These are phyloP conservation scores for Arthrinium phaeospermum DNA, from an alignment of 2,329 filamentous ascomycete species.

Conservation along the genomic window DNA sequence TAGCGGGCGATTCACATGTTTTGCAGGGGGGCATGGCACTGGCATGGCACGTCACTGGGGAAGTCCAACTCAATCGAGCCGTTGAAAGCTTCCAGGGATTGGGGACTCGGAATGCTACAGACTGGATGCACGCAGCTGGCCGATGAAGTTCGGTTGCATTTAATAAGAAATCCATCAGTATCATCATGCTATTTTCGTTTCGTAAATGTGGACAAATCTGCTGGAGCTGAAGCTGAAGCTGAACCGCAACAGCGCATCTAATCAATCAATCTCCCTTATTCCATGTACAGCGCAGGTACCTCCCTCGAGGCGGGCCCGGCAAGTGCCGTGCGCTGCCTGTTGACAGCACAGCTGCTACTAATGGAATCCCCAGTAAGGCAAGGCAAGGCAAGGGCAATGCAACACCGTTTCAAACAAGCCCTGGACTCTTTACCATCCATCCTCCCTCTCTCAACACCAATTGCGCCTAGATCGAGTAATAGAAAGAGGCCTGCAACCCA, in stretches of 20 bases:
- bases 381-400: background rate
- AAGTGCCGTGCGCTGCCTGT: background rate
- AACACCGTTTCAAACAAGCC: background rate
- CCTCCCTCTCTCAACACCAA: background rate
- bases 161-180: background rate
- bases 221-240: background rate
- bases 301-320: background rate
- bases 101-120: background rate
- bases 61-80: background rate
- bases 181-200: background rate
- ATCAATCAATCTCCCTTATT: background rate
- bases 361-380: background rate
- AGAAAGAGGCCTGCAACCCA: background rate
- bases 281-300: background rate
- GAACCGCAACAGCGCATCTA: background rate
- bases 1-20: background rate
- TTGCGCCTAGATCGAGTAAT: background rate
- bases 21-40: background rate
- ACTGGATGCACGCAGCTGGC: background rate
- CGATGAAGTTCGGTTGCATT: background rate
- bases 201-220: background rate
- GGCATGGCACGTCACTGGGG: background rate
- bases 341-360: constrained; percentile 9
- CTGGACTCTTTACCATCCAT: background rate
- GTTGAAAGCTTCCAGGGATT: background rate